Evolutionary conservation across 2,329 filamentous ascomycete species (phyloP), one percentile per base, ranked within the genome.

Genomic region (Paraphaeosphaeria minitans): DNA sequence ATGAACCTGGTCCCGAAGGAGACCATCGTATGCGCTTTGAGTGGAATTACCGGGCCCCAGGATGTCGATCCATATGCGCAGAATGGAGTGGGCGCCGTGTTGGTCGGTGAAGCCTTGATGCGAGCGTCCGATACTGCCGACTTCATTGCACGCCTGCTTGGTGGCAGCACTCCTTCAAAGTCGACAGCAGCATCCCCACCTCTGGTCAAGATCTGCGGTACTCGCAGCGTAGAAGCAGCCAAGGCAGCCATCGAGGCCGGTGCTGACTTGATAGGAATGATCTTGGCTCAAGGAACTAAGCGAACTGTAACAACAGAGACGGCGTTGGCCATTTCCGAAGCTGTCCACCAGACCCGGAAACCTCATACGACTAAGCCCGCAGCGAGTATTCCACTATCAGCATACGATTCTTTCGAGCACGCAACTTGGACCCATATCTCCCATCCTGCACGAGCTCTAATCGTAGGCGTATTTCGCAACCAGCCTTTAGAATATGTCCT

Each of bases 21-120:
- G 56, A 96, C 93, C 3, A 89, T 97, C 60, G 89, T 99, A 29
- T 97, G 93, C 75, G 96, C 95, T 10, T 84, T 99, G 35, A 98
- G 94, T 73, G 95, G 95, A 48, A 99, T 99, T 68, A 92, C 92
- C 64, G 91, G 89, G 0, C 86, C 95, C 31, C 85, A 93, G 58
- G 95, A 99, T 75, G 94, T 99, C 6, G 82, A 91, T 61, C 88
- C 91, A 61, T 97, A 96, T 77, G 89, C 92, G 74, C 88, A 88
- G 59, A 93, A 96, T 68, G 93, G 94, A 21, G 92, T 99, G 50
- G 92, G 93, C 66, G 95, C 94, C 51, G 89, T 99, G 13, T 85
- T 99, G 4, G 94, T 99, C 8, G 95, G 95, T 16, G 95, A 99
- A 77, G 92, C 96, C 53, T 87, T 99, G 64, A 98, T 99, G 94